Conservation (phyloP, 164 flowering plant species). For the Kalanchoe fedtschenkoi region DNA sequence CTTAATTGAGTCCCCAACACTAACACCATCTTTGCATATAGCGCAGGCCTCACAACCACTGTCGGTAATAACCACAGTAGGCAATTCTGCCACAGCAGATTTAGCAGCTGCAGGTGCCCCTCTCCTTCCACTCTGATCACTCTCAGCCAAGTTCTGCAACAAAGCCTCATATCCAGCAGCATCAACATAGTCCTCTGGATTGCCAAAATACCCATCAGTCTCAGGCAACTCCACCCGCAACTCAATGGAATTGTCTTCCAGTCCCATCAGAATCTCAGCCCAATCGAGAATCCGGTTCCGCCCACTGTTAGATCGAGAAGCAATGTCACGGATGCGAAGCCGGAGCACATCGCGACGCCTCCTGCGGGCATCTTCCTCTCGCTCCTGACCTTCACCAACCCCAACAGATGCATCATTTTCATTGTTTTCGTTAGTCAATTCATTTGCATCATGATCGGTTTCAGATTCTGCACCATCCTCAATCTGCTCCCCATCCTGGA, state of each 20-base stretch:
- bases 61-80: constrained; percentile 22
- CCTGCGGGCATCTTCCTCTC: constrained; percentile 25
- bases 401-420: constrained; percentile 13
- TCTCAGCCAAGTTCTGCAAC: constrained; percentile 67
- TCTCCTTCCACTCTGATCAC: constrained; percentile 41
- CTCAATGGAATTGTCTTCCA: constrained; percentile 63
- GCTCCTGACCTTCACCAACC: constrained; percentile 12
- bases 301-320: constrained; percentile 30
- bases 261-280: constrained; percentile 66
- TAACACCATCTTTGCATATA: constrained; percentile 52
- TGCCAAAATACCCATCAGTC: constrained; percentile 47
- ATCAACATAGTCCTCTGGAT: constrained; percentile 76
- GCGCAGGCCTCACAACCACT: constrained; percentile 33
- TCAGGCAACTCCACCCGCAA: constrained; percentile 47
- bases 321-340: constrained; percentile 44
- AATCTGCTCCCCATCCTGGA: constrained; percentile 16
- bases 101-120: constrained; percentile 81
- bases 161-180: constrained; percentile 68
- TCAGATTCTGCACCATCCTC: constrained; percentile 13
- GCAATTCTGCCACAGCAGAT: constrained; percentile 33
- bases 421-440: constrained; percentile 17
- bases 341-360: constrained; percentile 43
- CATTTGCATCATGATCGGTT: constrained; percentile 9
- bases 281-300: constrained; percentile 53
- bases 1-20: constrained; percentile 42